phyloP scores from a whole-genome alignment of 441 rosid genomes.

The Pelargonium myrrhifolium region DNA sequence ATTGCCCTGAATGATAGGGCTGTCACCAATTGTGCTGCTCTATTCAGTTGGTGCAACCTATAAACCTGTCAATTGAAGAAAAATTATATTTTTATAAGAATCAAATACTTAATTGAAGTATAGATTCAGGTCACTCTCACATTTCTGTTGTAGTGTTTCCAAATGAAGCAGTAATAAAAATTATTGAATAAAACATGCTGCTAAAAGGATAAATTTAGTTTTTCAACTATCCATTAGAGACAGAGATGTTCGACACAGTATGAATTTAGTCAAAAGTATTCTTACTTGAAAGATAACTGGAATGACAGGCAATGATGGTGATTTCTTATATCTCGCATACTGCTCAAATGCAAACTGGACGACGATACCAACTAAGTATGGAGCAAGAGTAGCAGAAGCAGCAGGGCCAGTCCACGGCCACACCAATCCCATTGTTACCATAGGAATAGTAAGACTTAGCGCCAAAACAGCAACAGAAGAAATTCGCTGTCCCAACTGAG shows the following conservation, averaged over 20 bases:
- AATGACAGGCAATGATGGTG: slow-evolving; percentile 73
- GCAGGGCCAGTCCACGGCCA: slow-evolving; percentile 99
- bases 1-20: slow-evolving; percentile 81
- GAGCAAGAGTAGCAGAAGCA: slow-evolving; percentile 97
- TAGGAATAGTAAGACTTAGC: slow-evolving; percentile 80
- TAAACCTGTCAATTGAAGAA: slow-evolving; percentile 54
- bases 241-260: background rate
- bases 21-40: slow-evolving; percentile 91
- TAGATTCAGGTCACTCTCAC: background rate
- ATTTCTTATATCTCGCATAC: slow-evolving; percentile 57
- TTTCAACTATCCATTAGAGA: background rate
- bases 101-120: background rate
- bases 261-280: slow-evolving; percentile 4
- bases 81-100: slow-evolving; percentile 1
- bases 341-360: slow-evolving; percentile 94
- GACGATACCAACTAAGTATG: slow-evolving; percentile 84
- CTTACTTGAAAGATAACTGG: slow-evolving; percentile 89
- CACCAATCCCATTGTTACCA: slow-evolving; percentile 97
- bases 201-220: background rate
- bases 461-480: slow-evolving; percentile 78
- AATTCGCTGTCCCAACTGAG: slow-evolving; percentile 62
- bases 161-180: background rate
- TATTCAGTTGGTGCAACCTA: slow-evolving; percentile 89
- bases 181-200: background rate
- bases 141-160: background rate